Evolutionary conservation across 108 stramenopile species (phyloP).

Genomic region (Cylindrotheca fusiformis): DNA sequence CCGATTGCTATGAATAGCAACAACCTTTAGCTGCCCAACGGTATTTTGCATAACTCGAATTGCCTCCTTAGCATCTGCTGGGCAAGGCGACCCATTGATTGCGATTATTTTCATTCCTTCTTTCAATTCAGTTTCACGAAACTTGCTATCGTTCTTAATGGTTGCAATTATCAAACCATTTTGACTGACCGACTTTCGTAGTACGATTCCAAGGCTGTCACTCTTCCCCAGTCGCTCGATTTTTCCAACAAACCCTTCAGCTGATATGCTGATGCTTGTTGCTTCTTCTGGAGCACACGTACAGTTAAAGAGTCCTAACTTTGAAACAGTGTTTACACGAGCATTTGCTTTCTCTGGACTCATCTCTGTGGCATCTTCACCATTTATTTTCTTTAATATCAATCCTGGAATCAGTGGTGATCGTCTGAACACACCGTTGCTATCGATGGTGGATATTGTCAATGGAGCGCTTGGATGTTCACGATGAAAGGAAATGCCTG

Average conservation of each 20-base stretch:
- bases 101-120: not conserved
- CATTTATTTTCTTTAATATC: not conserved
- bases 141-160: not conserved
- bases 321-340: not conserved
- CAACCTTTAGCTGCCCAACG: not conserved
- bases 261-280: not conserved
- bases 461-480: not conserved
- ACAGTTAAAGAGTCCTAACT: no score
- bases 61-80: not conserved
- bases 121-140: not conserved
- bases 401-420: not conserved
- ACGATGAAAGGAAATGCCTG: not conserved
- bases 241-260: not conserved
- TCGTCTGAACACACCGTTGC: not conserved
- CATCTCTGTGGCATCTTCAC: not conserved
- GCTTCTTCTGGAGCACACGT: no score
- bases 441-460: not conserved
- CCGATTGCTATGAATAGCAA: not conserved
- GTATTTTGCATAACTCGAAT: not conserved
- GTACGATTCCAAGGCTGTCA: not conserved
- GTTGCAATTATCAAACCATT: not conserved
- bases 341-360: not conserved
- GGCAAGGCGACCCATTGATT: not conserved
- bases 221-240: not conserved
- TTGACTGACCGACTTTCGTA: not conserved